phyloP scores from a whole-genome alignment of 2,329 filamentous ascomycete species.

The Penicillium sp. region DNA sequence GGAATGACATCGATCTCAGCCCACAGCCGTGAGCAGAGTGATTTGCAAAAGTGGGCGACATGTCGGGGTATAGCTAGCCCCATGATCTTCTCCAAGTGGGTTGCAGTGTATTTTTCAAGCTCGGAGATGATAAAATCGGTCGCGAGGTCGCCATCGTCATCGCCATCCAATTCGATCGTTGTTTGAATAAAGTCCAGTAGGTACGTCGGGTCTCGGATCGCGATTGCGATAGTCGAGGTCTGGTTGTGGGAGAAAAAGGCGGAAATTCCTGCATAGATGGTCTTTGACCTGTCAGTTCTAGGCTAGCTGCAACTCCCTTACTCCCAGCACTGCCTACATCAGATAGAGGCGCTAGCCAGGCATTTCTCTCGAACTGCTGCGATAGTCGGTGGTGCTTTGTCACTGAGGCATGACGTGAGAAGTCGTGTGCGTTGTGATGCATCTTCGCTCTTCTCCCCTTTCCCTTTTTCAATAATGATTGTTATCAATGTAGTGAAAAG shows the following conservation, averaged over 20 bases:
- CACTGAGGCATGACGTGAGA: conserved; percentile 34
- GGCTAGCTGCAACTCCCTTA: not conserved
- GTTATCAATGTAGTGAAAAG: not conserved
- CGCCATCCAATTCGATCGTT: conserved; percentile 54
- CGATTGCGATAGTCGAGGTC: conserved; percentile 65
- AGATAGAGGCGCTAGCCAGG: conserved; percentile 44
- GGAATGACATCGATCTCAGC: conserved; percentile 76
- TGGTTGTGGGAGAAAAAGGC: conserved; percentile 40
- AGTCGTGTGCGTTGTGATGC: conserved; percentile 6
- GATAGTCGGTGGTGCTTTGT: conserved; percentile 40
- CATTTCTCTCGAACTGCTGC: conserved; percentile 34
- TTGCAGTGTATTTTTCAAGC: conserved; percentile 63
- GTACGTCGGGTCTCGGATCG: conserved; percentile 75
- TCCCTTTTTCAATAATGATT: too few species aligned
- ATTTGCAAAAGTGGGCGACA: conserved; percentile 64
- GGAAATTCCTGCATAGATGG: conserved; percentile 48
- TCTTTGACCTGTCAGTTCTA: conserved; percentile 29
- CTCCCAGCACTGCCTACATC: conserved; percentile 32
- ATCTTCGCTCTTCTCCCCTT: too few species aligned
- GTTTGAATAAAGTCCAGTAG: conserved; percentile 72
- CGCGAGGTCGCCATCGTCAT: conserved; percentile 52
- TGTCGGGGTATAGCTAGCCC: conserved; percentile 70
- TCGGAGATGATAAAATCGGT: conserved; percentile 64
- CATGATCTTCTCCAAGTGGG: conserved; percentile 74
- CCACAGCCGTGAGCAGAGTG: conserved; percentile 73